These are phyloP conservation scores for Akanthomyces dipterigenus DNA, from an alignment of 2,329 filamentous ascomycete genomes.

Conservation along the genomic window DNA sequence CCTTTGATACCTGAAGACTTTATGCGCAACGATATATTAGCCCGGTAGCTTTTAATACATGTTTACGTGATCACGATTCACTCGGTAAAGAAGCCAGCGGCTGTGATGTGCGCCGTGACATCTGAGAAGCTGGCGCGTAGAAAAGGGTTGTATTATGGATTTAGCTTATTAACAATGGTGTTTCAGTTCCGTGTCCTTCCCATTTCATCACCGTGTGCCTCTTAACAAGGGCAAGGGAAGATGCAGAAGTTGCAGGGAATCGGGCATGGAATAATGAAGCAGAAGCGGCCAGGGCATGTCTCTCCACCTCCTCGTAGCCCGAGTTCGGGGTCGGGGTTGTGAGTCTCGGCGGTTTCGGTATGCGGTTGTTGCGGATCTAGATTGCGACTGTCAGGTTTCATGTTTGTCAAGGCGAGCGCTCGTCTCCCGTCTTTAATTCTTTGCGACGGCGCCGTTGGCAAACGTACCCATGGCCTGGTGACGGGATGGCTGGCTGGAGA, in stretches of 20 bases:
- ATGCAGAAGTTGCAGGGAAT: conserved; percentile 30
- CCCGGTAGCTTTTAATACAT: conserved; percentile 2
- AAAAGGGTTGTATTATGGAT: not conserved
- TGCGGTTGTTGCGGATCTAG: conserved; percentile 17
- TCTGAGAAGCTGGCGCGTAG: not conserved
- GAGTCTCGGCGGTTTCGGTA: conserved; percentile 16
- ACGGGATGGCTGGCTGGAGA: conserved; percentile 2
- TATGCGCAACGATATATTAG: conserved; percentile 8
- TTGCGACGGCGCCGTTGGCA: no score
- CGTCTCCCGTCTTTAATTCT: not conserved
- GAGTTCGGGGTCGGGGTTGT: not conserved
- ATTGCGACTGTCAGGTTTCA: not conserved
- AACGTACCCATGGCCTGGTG: conserved; percentile 9
- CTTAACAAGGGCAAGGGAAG: conserved; percentile 21
- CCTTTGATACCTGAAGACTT: conserved; percentile 6
- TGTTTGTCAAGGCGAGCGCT: not conserved
- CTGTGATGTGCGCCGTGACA: not conserved
- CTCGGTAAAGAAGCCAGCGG: not conserved
- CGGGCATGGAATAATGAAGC: conserved; percentile 32
- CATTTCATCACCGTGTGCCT: not conserved
- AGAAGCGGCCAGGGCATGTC: conserved; percentile 29
- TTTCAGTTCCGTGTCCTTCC: not conserved
- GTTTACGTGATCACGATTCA: not conserved
- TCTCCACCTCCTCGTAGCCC: conserved; percentile 23
- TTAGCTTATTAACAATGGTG: not conserved